These are phyloP conservation scores for Exidia glandulosa DNA, from an alignment of 768 basidiomycete genomes.

Conservation along the genomic window DNA sequence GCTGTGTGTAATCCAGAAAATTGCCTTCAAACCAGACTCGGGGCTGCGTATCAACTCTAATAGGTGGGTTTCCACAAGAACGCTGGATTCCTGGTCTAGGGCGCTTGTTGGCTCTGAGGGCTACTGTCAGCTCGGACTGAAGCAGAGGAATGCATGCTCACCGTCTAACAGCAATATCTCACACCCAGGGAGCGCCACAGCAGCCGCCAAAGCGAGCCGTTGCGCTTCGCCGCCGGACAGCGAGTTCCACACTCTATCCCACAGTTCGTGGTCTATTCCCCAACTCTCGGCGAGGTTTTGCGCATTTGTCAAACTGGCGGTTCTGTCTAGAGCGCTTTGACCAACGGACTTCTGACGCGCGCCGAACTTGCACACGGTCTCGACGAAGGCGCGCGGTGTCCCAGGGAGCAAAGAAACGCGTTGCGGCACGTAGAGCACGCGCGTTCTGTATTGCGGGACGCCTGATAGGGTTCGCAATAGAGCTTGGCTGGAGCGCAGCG, in stretches of 20 bases:
- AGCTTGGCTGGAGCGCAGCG: slow-evolving; percentile 37
- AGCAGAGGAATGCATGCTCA: slow-evolving; percentile 20
- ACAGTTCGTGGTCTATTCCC: slow-evolving; percentile 57
- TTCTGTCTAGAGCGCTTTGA: slow-evolving; percentile 3
- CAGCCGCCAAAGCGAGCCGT: slow-evolving; percentile 67
- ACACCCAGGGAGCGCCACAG: slow-evolving; percentile 59
- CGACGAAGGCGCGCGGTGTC: slow-evolving; percentile 64
- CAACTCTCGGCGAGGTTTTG: slow-evolving; percentile 45
- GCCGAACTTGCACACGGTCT: slow-evolving; percentile 40
- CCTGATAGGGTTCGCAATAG: slow-evolving; percentile 37
- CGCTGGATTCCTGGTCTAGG: slow-evolving; percentile 57
- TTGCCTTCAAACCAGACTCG: slow-evolving; percentile 48
- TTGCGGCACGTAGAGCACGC: slow-evolving; percentile 80
- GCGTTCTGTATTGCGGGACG: slow-evolving; percentile 66
- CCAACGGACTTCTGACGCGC: slow-evolving; percentile 30
- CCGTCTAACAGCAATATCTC: slow-evolving; percentile 76
- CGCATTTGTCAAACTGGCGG: slow-evolving; percentile 20
- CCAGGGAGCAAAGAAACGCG: slow-evolving; percentile 77
- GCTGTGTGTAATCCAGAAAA: slow-evolving; percentile 85
- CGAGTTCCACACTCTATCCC: slow-evolving; percentile 69
- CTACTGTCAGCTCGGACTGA: not conserved
- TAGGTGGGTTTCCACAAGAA: slow-evolving; percentile 55
- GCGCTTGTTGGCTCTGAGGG: slow-evolving; percentile 82
- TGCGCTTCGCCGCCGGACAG: slow-evolving; percentile 84
- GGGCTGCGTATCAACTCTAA: slow-evolving; percentile 36